Conservation (phyloP, 805 yeast species). For the Danielia reshetovae region DNA sequence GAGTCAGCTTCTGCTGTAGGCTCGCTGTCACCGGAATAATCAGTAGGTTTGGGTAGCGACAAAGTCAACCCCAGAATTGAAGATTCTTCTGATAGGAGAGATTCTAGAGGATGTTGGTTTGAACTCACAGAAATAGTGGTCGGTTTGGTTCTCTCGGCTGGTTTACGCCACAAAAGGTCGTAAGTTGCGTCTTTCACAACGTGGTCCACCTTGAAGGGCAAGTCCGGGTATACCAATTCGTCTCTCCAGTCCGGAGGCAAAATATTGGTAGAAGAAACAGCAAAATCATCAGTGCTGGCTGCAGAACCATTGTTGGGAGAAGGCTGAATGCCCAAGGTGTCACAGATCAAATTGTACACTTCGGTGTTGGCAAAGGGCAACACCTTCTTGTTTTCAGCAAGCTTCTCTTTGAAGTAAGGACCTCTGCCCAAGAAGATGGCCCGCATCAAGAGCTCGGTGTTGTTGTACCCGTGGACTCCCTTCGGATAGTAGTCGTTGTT, state of each 20-base stretch:
- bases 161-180: conserved; percentile 37
- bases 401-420: conserved; percentile 57
- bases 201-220: conserved; percentile 43
- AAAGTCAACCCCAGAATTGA: conserved; percentile 13
- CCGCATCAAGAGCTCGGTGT: conserved; percentile 74
- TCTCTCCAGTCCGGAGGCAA: conserved; percentile 49
- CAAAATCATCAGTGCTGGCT: conserved; percentile 5
- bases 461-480: conserved; percentile 86
- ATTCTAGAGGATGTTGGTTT: conserved; percentile 21
- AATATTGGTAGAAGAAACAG: conserved; percentile 22
- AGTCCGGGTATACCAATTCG: conserved; percentile 44
- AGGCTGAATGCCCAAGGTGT: conserved; percentile 48
- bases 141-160: conserved; percentile 5
- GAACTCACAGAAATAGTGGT: conserved; percentile 17
- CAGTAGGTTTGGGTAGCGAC: conserved; percentile 25
- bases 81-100: conserved; percentile 23
- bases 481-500: conserved; percentile 50
- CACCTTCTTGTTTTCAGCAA: conserved; percentile 28
- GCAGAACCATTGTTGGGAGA: conserved; percentile 57
- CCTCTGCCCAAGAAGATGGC: conserved; percentile 79
- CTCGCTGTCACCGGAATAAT: conserved; percentile 11
- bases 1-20: conserved; percentile 1
- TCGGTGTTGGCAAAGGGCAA: conserved; percentile 71
- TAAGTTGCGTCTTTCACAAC: conserved; percentile 49
- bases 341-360: conserved; percentile 72